These are phyloP conservation scores for Suhomyces tanzawaensis DNA, from an alignment of 805 yeast species.

Conservation along the genomic window DNA sequence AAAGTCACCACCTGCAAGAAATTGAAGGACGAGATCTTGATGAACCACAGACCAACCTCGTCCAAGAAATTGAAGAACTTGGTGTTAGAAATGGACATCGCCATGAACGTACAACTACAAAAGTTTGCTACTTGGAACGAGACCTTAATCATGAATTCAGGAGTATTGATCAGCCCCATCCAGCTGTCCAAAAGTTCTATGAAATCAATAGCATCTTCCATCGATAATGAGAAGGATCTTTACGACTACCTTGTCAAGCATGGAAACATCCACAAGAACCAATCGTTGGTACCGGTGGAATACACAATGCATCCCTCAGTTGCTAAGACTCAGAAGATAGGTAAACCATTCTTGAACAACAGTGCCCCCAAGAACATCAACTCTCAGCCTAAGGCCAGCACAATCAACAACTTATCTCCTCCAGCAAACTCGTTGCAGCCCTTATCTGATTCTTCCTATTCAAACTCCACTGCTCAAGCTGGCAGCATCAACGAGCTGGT, in stretches of 20 bases:
- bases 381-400: not conserved
- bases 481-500: not conserved
- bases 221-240: slow-evolving; percentile 82
- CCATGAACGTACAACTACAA: slow-evolving; percentile 82
- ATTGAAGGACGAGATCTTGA: slow-evolving; percentile 67
- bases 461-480: not conserved
- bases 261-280: slow-evolving; percentile 30
- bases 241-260: slow-evolving; percentile 62
- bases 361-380: not conserved
- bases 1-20: slow-evolving; percentile 72
- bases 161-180: slow-evolving; percentile 78
- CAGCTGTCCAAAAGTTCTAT: slow-evolving; percentile 58
- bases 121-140: slow-evolving; percentile 88
- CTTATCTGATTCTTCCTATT: not conserved
- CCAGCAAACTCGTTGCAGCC: not conserved
- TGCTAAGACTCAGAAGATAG: slow-evolving; percentile 28
- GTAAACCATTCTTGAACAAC: slow-evolving; percentile 34
- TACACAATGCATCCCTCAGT: slow-evolving; percentile 71
- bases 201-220: slow-evolving; percentile 70
- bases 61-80: slow-evolving; percentile 71
- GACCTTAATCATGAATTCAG: slow-evolving; percentile 77
- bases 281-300: slow-evolving; percentile 60
- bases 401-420: not conserved
- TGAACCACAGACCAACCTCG: slow-evolving; percentile 72
- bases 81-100: slow-evolving; percentile 84